Evolutionary conservation across 1,139 yeast species (phyloP), one percentile per base, ranked within the genome.

Genomic region (Yamadazyma taylorii): DNA sequence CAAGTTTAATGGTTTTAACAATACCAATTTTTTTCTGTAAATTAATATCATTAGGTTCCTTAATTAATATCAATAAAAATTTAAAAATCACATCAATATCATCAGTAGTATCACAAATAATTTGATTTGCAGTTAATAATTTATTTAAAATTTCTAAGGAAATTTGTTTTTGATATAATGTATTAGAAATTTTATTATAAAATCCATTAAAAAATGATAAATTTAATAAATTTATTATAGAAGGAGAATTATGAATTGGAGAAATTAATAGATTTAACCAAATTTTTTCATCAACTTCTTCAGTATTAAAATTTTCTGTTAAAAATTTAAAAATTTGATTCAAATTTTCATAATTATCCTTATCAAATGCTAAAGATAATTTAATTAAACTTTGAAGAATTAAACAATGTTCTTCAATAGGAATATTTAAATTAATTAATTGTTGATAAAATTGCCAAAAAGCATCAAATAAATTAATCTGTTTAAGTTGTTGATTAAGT

Each of bases 331-430:
- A 81, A 21, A 89, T 69, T 29, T 63, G 61, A 53, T 86, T 82
- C 42, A 89, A 65, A 55, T 85, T 80, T 4, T 69, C 75, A 40
- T 70, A 69, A 42, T 79, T 75, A 1, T 72, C 66, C 2, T 88
- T 85, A 50, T 85, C 86, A 64, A 83, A 85, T 8, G 76, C 71
- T 35, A 86, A 65, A 0, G 89, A 73, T 30, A 90, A 61, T 44
- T 75, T 76, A 35, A 85, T 72, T 29, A 86, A 73, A 12, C 85
- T 78, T 40, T 80, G 81, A 33, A 88, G 66, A 22, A 89, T 69
- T 1, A 75, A 70, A 5, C 87, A 74, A 40, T 79, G 79, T 45
- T 86, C 94, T 32, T 76, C 79, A 16, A 78, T 55, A 0, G 89
- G 67, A 19, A 89, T 60, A 36, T 82, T 85, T 7, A 69, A 60